Evolutionary conservation across 345 rosid genomes (phyloP).

Genomic region (Adansonia digitata): DNA sequence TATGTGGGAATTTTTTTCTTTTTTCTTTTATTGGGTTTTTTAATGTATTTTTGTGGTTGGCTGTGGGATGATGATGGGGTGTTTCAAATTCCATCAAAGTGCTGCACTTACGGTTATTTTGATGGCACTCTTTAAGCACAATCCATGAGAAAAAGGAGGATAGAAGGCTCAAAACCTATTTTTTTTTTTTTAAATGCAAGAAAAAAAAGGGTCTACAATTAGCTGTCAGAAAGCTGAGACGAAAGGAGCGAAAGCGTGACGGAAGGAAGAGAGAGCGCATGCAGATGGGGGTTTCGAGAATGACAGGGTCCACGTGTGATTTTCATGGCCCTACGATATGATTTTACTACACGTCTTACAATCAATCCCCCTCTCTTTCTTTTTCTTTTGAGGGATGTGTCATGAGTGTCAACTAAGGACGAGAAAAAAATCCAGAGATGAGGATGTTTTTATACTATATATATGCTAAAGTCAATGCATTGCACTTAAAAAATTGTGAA

Average conservation of each 20-base stretch:
- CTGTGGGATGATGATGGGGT: constrained; percentile 31
- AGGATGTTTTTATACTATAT: neutral
- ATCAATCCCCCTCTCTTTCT: neutral
- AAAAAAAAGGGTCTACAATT: constrained; percentile 5
- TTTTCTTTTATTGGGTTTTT: neutral
- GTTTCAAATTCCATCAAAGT: constrained; percentile 34
- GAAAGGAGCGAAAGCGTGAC: constrained; percentile 60
- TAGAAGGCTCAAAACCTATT: no score
- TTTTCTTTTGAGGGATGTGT: neutral
- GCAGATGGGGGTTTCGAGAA: constrained; percentile 27
- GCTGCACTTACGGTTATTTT: constrained; percentile 37
- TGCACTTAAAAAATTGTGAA: neutral
- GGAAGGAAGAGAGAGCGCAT: constrained; percentile 36
- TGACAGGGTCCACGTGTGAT: constrained; percentile 51
- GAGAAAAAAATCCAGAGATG: constrained; percentile 1
- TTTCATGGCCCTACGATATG: constrained; percentile 39
- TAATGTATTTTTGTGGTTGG: constrained; percentile 22
- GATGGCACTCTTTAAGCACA: constrained; percentile 21
- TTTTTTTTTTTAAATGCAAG: no score
- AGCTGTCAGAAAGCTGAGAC: constrained; percentile 32
- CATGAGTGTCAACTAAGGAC: neutral
- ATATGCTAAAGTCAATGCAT: constrained; percentile 17
- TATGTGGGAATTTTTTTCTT: constrained; percentile 2
- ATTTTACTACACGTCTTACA: constrained; percentile 12
- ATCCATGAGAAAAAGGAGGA: constrained; percentile 1